Conservation (phyloP, 371 early-diverging fungal species). For the Haplosporangium sp. region DNA sequence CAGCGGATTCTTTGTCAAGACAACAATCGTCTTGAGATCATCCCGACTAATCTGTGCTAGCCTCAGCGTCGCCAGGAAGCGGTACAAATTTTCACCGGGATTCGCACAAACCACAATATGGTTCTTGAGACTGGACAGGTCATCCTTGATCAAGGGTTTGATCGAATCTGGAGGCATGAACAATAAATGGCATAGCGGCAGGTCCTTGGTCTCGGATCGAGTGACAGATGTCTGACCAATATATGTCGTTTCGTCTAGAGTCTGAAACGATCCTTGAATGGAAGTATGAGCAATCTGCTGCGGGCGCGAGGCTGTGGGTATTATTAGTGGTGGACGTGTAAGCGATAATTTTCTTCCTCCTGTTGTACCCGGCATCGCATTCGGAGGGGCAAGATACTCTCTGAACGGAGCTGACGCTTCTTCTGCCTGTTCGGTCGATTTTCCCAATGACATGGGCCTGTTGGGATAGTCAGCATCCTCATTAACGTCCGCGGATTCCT, state of each 20-base stretch:
- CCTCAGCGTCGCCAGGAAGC: conserved; percentile 43
- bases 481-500: background rate
- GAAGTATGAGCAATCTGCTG: background rate
- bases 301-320: background rate
- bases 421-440: no score
- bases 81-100: conserved; percentile 30
- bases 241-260: conserved; percentile 37
- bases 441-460: background rate
- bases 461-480: background rate
- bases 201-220: conserved; percentile 37
- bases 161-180: conserved; percentile 52
- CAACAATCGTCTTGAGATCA: conserved; percentile 49
- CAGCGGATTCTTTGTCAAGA: conserved; percentile 32
- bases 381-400: no score
- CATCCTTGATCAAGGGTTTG: conserved; percentile 27
- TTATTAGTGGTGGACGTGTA: background rate
- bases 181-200: conserved; percentile 63
- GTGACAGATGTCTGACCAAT: conserved; percentile 52
- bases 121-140: conserved; percentile 30
- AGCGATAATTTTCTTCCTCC: no score
- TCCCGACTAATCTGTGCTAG: conserved; percentile 36
- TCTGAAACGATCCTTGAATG: conserved; percentile 14
- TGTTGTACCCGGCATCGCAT: no score
- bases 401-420: no score
- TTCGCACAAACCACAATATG: conserved; percentile 45